These are phyloP conservation scores for Saprolegnia parasitica DNA, from an alignment of 352 stramenopile genomes.

Conservation along the genomic window DNA sequence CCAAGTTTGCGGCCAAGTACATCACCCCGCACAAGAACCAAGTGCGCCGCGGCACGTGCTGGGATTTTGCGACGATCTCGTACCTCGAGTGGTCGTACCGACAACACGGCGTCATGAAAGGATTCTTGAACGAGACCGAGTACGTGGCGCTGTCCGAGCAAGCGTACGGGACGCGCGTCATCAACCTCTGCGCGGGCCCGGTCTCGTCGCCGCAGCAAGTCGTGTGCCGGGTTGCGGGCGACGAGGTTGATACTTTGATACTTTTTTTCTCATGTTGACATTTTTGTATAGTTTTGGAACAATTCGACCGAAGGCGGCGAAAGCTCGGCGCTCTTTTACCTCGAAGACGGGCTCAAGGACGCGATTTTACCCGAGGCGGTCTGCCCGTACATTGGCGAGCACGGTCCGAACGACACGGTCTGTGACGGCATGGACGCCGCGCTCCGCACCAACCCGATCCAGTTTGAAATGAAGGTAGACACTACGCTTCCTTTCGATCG, in stretches of 20 bases:
- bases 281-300: slow-evolving; percentile 50
- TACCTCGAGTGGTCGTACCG: slow-evolving; percentile 78
- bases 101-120: slow-evolving; percentile 52
- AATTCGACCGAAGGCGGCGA: slow-evolving; percentile 75
- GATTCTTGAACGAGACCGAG: slow-evolving; percentile 60
- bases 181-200: slow-evolving; percentile 64
- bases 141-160: slow-evolving; percentile 78
- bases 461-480: slow-evolving; percentile 52
- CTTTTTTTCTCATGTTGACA: background rate
- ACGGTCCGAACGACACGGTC: slow-evolving; percentile 47
- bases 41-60: slow-evolving; percentile 67
- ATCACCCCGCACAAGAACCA: slow-evolving; percentile 70
- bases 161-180: slow-evolving; percentile 64
- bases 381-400: slow-evolving; percentile 59
- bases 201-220: slow-evolving; percentile 61
- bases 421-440: slow-evolving; percentile 54
- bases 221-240: slow-evolving; percentile 57
- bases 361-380: slow-evolving; percentile 62
- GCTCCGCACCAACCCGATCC: slow-evolving; percentile 53
- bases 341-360: slow-evolving; percentile 65
- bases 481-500: background rate
- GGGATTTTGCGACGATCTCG: slow-evolving; percentile 76
- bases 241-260: slow-evolving; percentile 36
- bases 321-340: slow-evolving; percentile 66
- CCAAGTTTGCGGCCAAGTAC: slow-evolving; percentile 73